Evolutionary conservation across 345 rosid genomes (phyloP), one percentile per base, ranked within the genome.

Genomic region (Combretum micranthum): DNA sequence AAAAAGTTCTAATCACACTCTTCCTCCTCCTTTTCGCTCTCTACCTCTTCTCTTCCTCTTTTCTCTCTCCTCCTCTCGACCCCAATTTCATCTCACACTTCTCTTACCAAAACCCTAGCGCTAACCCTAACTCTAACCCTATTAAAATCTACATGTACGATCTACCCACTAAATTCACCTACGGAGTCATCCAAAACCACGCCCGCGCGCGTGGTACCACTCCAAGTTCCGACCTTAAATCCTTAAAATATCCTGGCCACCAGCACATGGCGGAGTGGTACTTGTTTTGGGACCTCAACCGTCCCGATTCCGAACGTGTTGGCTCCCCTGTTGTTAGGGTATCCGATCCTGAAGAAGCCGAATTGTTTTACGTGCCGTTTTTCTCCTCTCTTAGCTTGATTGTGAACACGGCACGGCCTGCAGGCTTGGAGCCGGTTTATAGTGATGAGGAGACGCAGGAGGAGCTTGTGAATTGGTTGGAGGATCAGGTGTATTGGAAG

Each of bases 181-280:
- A 82, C 64, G 96, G 95, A 15, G 60, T 93, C 51, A 85, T 93
- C 65, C 72, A 84, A 69, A 86, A 80, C 46, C 97, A 83, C 76
- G 61, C 85, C 21, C 61, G 79, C 39, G 97, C 89, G 21, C 95
- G 97, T 50, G 92, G 95, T 2, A 82, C 80, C 0, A 56, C 55
- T 23, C 62, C 79, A n/a, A 71, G 43, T 26, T 69, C 61, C 47
- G 90, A 83, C 59, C 62, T 74, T 42, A 64, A 89, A 18, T 47
- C 60, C 43, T 73, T 80, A 58, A 85, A 72, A 62, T 93, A 93
- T 67, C 99, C 99, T 12, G 97, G 97, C 17, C 99, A 93, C 78
- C 99, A 93, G 71, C 99, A 93, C 70, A 93, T 90, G 99, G 97
- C 86, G 23, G 99, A 93, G 68, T 93, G 99, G 99, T 82, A 76